Percentiles rank a stretch among this genome's conserved stretches.
phyloP scores from a whole-genome alignment of 306 rosid genomes.

The Castanospermum australe region DNA sequence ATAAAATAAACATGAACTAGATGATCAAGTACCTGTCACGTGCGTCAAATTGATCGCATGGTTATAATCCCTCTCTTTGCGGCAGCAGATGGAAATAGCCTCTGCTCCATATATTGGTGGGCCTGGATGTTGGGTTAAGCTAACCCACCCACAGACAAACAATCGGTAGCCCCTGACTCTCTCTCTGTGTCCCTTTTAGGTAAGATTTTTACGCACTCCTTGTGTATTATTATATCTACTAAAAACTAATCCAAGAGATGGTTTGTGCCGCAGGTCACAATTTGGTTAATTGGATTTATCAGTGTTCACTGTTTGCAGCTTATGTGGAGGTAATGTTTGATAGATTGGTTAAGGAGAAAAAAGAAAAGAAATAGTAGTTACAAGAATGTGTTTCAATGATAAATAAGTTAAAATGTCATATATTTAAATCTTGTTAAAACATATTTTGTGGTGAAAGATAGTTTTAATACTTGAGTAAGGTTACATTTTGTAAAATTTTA shows the following conservation, averaged over 20 bases:
- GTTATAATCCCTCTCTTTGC: background rate
- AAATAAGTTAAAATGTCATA: too few relatives aligned
- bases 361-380: too few relatives aligned
- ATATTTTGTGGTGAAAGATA: too few relatives aligned
- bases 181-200: background rate
- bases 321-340: background rate
- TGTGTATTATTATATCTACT: background rate
- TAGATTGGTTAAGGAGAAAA: too few relatives aligned
- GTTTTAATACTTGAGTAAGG: too few relatives aligned
- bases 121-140: background rate
- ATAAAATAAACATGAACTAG: too few relatives aligned
- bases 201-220: background rate
- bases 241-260: background rate
- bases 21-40: too few relatives aligned
- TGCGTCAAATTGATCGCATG: constrained; percentile 6
- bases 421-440: too few relatives aligned
- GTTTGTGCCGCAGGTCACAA: background rate
- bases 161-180: background rate
- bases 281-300: background rate
- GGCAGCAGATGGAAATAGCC: background rate
- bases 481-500: too few relatives aligned
- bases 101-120: background rate
- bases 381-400: too few relatives aligned
- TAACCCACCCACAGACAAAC: background rate
- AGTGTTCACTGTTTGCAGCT: background rate